These are phyloP conservation scores for Trebouxia sp. DNA, from an alignment of 139 green algal genomes.

Conservation along the genomic window DNA sequence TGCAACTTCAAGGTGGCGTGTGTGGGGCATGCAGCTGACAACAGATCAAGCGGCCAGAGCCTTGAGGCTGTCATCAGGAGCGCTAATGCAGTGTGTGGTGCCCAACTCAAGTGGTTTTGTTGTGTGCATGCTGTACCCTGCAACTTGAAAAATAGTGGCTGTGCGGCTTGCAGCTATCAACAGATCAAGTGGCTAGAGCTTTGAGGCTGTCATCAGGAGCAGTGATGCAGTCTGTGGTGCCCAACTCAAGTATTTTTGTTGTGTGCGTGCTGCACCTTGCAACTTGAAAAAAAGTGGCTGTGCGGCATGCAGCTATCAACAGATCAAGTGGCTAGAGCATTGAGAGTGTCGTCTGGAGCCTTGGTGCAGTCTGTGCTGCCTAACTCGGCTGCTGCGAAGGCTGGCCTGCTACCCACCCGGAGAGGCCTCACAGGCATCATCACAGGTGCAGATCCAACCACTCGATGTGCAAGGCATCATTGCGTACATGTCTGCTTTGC, in stretches of 20 bases:
- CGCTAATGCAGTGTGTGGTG: constrained; percentile 60
- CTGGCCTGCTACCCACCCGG: constrained; percentile 68
- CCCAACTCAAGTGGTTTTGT: constrained; percentile 46
- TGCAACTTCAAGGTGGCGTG: too few species aligned
- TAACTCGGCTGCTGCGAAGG: constrained; percentile 54
- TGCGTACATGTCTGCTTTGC: too few species aligned
- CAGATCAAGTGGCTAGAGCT: constrained; percentile 57
- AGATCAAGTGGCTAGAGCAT: constrained; percentile 60
- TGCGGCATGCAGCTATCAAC: constrained; percentile 48
- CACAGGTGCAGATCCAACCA: neutral
- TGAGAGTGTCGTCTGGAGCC: constrained; percentile 53
- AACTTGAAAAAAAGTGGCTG: too few species aligned
- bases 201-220: constrained; percentile 52
- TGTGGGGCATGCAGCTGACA: too few species aligned
- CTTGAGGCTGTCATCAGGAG: constrained; percentile 50
- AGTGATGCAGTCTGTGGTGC: constrained; percentile 59
- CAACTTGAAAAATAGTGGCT: too few species aligned
- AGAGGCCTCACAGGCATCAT: constrained; percentile 65
- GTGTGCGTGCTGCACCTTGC: constrained; percentile 68
- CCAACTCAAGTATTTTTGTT: constrained; percentile 45
- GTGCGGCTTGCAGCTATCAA: constrained; percentile 45
- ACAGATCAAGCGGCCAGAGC: constrained; percentile 57
- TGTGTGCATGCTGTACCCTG: constrained; percentile 66
- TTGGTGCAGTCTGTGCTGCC: constrained; percentile 62
- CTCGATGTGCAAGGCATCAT: neutral